Base-by-base conservation (phyloP, 176 grass and related monocot genomes). In the Chloris gayana region DNA sequence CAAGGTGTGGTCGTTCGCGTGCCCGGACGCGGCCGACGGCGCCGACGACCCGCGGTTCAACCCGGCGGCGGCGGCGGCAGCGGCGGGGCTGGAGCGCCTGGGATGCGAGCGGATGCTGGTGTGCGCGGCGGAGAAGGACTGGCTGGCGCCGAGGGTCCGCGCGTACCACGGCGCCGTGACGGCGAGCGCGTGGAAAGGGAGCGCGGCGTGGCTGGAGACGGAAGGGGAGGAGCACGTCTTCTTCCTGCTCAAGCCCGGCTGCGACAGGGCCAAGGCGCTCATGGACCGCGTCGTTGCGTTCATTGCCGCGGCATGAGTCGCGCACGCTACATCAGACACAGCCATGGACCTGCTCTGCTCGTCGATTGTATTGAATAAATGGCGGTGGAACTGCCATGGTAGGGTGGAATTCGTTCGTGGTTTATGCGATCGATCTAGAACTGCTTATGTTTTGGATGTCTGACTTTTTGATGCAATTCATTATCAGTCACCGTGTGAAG, bases 161-260 rank as follows among this genome's bases (percentile, higher is more conserved):
- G 74, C 62, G 0, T 87, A 87, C 77, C 56, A 73, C 29, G 62
- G 75, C 24, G 67, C 67, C 19, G 39, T 87, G 75, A 60, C 30
- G 51, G 70, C 10, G 50, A 91, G 80, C 71, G 61, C 73, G 59
- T 91, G 88, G 88, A 65, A 31, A 27, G 88, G 88, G 19, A 63
- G 79, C 83, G 80, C 25, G 19, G 67, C 82, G 69, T 56, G 80
- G 80, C 13, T 59, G 24, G 62, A 91, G 69, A 41, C 84, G 11
- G 22, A 67, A 0, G 84, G 70, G 2, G 80, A 84, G 75, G 49
- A 26, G 10, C 84, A 91, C 39, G 73, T 81, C 2, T 91, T 86
- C 61, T 75, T 80, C 49, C 24, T 91, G 53, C 2, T 25, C 1
- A 74, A 83, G 24, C 80, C 80, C 21, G 24, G 80, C 22, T 69